A percentile compares a stretch with the other conserved stretches of the same genome.
Evolutionary conservation across 2,329 filamentous ascomycete genomes (phyloP).

Genomic region (Calonectria montana): DNA sequence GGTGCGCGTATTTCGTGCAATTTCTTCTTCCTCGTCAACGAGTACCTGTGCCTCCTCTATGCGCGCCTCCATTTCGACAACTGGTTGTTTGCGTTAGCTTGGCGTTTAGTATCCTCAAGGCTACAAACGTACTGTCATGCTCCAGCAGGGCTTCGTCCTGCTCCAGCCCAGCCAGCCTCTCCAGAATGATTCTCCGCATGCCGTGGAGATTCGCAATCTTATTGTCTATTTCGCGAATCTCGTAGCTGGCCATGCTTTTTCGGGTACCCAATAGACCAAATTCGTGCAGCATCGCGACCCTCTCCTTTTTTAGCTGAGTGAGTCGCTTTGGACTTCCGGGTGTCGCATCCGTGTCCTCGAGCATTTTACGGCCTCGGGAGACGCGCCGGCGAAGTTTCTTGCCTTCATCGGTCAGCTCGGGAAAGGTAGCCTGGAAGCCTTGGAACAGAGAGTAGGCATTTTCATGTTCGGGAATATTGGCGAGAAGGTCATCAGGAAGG

Average conservation of each 20-base stretch:
- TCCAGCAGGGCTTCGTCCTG: slow-evolving; percentile 92
- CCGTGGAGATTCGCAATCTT: slow-evolving; percentile 94
- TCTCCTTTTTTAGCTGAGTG: slow-evolving; percentile 81
- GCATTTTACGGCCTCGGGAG: slow-evolving; percentile 80
- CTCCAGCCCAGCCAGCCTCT: slow-evolving; percentile 86
- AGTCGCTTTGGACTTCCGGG: slow-evolving; percentile 74
- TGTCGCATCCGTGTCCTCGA: slow-evolving; percentile 71
- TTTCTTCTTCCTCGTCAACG: slow-evolving; percentile 67
- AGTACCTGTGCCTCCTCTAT: slow-evolving; percentile 72
- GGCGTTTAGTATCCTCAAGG: not conserved
- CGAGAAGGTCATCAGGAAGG: slow-evolving; percentile 88
- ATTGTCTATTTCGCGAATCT: slow-evolving; percentile 96
- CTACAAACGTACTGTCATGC: slow-evolving; percentile 76
- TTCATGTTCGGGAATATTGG: slow-evolving; percentile 87
- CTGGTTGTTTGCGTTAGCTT: slow-evolving; percentile 56
- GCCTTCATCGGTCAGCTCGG: slow-evolving; percentile 75
- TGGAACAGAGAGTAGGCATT: slow-evolving; percentile 95
- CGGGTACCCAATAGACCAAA: slow-evolving; percentile 91
- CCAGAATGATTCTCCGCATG: slow-evolving; percentile 92
- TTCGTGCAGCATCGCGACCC: slow-evolving; percentile 81
- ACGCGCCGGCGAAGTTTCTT: slow-evolving; percentile 78
- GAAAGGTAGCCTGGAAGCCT: slow-evolving; percentile 92
- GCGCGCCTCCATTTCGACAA: slow-evolving; percentile 71
- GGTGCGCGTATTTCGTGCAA: slow-evolving; percentile 63
- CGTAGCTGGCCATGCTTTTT: slow-evolving; percentile 97